These are phyloP conservation scores for Citrullus colocynthis DNA, from an alignment of 306 rosid species.

Conservation along the genomic window DNA sequence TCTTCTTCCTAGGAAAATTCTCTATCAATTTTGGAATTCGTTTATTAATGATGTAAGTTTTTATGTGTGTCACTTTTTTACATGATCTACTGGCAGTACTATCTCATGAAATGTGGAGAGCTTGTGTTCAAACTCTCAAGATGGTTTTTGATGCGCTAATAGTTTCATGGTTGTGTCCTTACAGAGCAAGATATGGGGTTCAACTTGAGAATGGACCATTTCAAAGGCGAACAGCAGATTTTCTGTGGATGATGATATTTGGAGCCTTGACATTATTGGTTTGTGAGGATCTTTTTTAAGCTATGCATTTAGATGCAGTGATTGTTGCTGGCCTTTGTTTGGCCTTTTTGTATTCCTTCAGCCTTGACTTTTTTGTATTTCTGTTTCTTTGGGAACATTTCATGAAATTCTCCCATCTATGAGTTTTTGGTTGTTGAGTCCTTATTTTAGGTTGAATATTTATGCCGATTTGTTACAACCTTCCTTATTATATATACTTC, in stretches of 20 bases:
- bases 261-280: slow-evolving; percentile 66
- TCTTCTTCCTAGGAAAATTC: slow-evolving; percentile 80
- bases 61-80: neutral
- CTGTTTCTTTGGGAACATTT: neutral
- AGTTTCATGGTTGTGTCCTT: slow-evolving; percentile 7
- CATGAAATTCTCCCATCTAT: neutral
- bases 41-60: slow-evolving; percentile 81
- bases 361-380: slow-evolving; percentile 2
- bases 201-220: slow-evolving; percentile 90
- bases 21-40: slow-evolving; percentile 87
- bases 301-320: neutral
- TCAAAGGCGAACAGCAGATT: slow-evolving; percentile 85
- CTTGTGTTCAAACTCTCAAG: neutral
- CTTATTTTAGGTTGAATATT: neutral
- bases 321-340: neutral
- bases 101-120: slow-evolving; percentile 1
- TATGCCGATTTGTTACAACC: neutral
- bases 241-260: slow-evolving; percentile 95
- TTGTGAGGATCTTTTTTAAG: neutral
- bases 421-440: neutral
- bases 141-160: neutral
- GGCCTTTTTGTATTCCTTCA: neutral
- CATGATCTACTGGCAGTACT: neutral
- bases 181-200: slow-evolving; percentile 89
- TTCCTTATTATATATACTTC: neutral